Conservation (phyloP, 2,329 filamentous ascomycete genomes). For the Stagonosporopsis rhizophila region DNA sequence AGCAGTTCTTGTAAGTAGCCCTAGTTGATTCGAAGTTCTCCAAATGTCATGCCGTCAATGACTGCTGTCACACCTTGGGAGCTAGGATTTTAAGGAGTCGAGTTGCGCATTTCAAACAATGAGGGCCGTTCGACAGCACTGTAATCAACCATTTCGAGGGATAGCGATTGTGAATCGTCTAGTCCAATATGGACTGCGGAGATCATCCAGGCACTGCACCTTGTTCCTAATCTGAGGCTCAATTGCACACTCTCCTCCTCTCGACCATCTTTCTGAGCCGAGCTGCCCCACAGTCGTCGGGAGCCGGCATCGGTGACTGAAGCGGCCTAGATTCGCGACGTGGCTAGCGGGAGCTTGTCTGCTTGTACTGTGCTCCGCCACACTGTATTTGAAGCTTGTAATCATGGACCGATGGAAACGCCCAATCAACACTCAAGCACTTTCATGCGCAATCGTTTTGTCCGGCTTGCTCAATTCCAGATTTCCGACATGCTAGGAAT, state of each 20-base stretch:
- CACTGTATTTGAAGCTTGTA: not conserved
- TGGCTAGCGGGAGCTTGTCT: slow-evolving; percentile 12
- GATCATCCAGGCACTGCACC: not conserved
- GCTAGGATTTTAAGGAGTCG: too few species aligned
- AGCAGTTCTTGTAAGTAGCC: too few species aligned
- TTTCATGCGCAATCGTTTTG: not conserved
- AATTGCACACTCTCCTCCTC: not conserved
- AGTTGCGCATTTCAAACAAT: too few species aligned
- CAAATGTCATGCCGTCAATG: too few species aligned
- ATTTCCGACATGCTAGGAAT: slow-evolving; percentile 1
- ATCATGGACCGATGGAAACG: slow-evolving; percentile 1
- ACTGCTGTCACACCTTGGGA: too few species aligned
- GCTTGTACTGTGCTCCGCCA: slow-evolving; percentile 10
- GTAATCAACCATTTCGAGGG: not conserved
- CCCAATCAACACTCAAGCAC: not conserved
- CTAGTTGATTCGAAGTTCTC: too few species aligned
- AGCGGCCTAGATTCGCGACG: slow-evolving; percentile 2
- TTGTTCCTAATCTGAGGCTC: not conserved
- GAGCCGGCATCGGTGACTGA: slow-evolving; percentile 10
- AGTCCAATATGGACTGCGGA: not conserved
- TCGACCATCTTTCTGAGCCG: slow-evolving; percentile 1
- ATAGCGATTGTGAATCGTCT: too few species aligned
- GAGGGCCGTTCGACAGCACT: not conserved
- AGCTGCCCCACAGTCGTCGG: slow-evolving; percentile 12
- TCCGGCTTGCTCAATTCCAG: slow-evolving; percentile 2